Evolutionary conservation across 1,284 basidiomycete species (phyloP).

Genomic region (Trichosporon inkin): DNA sequence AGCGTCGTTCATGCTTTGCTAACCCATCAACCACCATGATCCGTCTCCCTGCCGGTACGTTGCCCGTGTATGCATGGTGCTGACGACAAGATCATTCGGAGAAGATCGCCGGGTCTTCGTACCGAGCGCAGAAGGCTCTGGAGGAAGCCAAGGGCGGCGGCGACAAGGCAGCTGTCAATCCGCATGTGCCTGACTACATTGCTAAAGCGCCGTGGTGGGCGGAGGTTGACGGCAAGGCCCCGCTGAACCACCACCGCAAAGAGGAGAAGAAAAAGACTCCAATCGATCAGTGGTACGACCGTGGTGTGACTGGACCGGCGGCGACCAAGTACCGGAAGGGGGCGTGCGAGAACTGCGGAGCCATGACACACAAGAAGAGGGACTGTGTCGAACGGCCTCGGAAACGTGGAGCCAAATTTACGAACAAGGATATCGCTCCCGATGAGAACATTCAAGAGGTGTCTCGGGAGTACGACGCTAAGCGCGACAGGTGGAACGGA

Average conservation of each 20-base stretch:
- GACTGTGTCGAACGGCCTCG: conserved; percentile 96
- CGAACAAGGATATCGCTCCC: conserved; percentile 80
- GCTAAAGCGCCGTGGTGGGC: conserved; percentile 98
- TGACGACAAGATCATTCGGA: conserved; percentile 20
- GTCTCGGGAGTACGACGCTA: conserved; percentile 82
- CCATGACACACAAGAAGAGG: conserved; percentile 83
- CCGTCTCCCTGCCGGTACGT: conserved; percentile 25
- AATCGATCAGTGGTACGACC: conserved; percentile 87
- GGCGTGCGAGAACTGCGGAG: conserved; percentile 97
- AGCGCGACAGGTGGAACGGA: conserved; percentile 97
- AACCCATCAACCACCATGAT: conserved; percentile 24
- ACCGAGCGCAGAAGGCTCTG: conserved; percentile 88
- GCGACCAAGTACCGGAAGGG: conserved; percentile 96
- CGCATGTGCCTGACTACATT: conserved; percentile 88
- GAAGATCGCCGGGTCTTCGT: conserved; percentile 89
- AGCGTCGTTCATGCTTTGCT: neutral
- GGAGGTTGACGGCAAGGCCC: conserved; percentile 69
- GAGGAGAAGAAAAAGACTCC: conserved; percentile 61
- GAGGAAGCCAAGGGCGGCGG: conserved; percentile 87
- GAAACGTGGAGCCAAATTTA: conserved; percentile 92
- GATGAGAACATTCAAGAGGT: conserved; percentile 86
- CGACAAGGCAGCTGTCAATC: conserved; percentile 79
- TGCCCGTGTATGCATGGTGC: neutral
- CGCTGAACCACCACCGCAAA: conserved; percentile 77
- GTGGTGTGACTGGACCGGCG: conserved; percentile 80